Evolutionary conservation across 2,329 filamentous ascomycete species (phyloP), one percentile per base, ranked within the genome.

Genomic region (Sarocladiaceae sp.): DNA sequence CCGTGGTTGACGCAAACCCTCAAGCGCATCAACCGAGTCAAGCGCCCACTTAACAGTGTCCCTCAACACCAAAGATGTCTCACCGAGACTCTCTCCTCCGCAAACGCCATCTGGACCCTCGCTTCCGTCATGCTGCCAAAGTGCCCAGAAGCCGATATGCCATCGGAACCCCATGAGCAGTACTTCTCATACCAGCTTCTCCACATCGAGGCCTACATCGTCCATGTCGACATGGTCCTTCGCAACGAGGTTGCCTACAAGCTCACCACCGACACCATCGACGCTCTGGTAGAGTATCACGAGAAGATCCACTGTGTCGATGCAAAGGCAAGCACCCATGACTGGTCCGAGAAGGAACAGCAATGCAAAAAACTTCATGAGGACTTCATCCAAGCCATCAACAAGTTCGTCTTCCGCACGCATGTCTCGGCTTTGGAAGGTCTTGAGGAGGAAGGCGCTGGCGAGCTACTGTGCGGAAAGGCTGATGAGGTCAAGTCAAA

Each of bases 171-270:
- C 52, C 75, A 91, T 53, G 89, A 96, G 68, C 87, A 86, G 51
- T 71, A 96, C 51, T 88, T 86, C 77, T 94, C 94, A 76, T 93
- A 91, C 67, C 85, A 94, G 71, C 79, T 96, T 60, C 73, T 96
- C 59, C 88, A 96, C 63, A 73, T 97, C 56, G 90, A 97, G 69
- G 93, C 93, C 43, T 98, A 98, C 65, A 91, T 97, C 56, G 93
- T 98, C 49, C 91, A 97, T 66, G 89, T 98, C 66, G 93, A 98
- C 72, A 95, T 97, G 89, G 91, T 98, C 48, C 81, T 94, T 58
- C 85, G 90, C 67, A 93, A 95, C 64, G 93, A 97, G 72, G 89
- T 98, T 59, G 93, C 90, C 54, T 97, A 90, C 78, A 98, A 98
- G 78, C 78, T 98, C 59, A 97, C 90, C 19, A 80, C 83, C 47